Percentiles rank a stretch among this genome's conserved stretches.
Evolutionary conservation across 495 filamentous ascomycete species (phyloP).

Genomic region (Amorphotheca resinae): DNA sequence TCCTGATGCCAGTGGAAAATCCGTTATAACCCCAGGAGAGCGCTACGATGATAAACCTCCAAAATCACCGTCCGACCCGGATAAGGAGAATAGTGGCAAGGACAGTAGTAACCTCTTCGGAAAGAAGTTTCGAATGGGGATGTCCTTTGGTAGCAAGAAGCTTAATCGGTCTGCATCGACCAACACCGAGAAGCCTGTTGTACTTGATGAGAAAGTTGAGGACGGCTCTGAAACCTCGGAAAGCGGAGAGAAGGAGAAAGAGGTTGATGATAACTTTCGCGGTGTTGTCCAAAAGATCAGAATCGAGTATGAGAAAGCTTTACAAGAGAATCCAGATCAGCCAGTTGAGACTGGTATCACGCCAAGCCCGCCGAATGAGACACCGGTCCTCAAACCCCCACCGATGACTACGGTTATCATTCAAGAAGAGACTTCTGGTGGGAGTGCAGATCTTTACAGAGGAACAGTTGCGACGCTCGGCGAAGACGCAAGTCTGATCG

Average conservation of each 20-base stretch:
- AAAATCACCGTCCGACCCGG: slow-evolving; percentile 50
- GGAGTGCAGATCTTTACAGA: slow-evolving; percentile 82
- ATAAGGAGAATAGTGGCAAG: slow-evolving; percentile 56
- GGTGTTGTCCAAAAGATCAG: slow-evolving; percentile 71
- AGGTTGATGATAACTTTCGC: slow-evolving; percentile 69
- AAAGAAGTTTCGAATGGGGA: slow-evolving; percentile 80
- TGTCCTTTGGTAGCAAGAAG: slow-evolving; percentile 71
- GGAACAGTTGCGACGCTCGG: slow-evolving; percentile 72
- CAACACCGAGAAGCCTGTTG: slow-evolving; percentile 51
- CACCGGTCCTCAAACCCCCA: slow-evolving; percentile 72
- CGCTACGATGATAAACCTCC: slow-evolving; percentile 35
- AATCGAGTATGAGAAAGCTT: slow-evolving; percentile 51
- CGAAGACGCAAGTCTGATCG: slow-evolving; percentile 67
- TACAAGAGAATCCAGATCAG: slow-evolving; percentile 32
- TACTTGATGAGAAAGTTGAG: slow-evolving; percentile 49
- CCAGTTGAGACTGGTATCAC: slow-evolving; percentile 55
- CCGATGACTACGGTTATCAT: slow-evolving; percentile 75
- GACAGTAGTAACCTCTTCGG: slow-evolving; percentile 58
- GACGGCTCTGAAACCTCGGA: slow-evolving; percentile 42
- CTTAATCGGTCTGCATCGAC: slow-evolving; percentile 60
- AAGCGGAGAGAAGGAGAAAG: slow-evolving; percentile 58
- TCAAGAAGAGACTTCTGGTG: slow-evolving; percentile 87
- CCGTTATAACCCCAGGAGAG: slow-evolving; percentile 28
- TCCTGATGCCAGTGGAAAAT: slow-evolving; percentile 19
- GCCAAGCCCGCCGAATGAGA: slow-evolving; percentile 72